Conservation (phyloP, 495 filamentous ascomycete species). For the Extremus antarcticus region DNA sequence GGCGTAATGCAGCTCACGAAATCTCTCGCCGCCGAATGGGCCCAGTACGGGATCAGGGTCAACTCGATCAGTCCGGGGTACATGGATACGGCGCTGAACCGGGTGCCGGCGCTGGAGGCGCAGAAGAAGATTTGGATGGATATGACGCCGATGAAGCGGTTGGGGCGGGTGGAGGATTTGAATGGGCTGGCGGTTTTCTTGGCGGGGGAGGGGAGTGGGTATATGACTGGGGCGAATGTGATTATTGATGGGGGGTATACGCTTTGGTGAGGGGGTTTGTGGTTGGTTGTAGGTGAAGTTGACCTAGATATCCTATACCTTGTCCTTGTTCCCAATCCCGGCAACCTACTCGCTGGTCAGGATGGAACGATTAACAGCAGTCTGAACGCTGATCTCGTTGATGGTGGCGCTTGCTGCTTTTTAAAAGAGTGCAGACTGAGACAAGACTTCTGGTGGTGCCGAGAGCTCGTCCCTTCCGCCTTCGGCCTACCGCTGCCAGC, state of each 20-base stretch:
- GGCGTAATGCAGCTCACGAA: constrained; percentile 66
- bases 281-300: too few relatives aligned
- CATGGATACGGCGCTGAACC: constrained; percentile 70
- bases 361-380: too few relatives aligned
- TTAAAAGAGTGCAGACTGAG: too few relatives aligned
- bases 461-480: too few relatives aligned
- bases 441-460: too few relatives aligned
- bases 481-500: too few relatives aligned
- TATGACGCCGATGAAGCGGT: constrained; percentile 59
- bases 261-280: constrained; percentile 20
- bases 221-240: constrained; percentile 72
- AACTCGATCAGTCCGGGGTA: constrained; percentile 72
- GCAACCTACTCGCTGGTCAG: too few relatives aligned
- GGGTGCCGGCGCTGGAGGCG: constrained; percentile 58
- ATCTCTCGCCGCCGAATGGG: constrained; percentile 72
- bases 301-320: too few relatives aligned
- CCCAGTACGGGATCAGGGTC: constrained; percentile 60
- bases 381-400: too few relatives aligned
- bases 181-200: constrained; percentile 72
- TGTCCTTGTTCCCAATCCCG: too few relatives aligned
- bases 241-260: constrained; percentile 49
- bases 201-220: constrained; percentile 58
- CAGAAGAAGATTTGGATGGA: constrained; percentile 72
- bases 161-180: constrained; percentile 65
- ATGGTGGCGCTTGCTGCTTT: too few relatives aligned